Conservation (phyloP, 352 stramenopile species). For the Globisporangium spinosum region DNA sequence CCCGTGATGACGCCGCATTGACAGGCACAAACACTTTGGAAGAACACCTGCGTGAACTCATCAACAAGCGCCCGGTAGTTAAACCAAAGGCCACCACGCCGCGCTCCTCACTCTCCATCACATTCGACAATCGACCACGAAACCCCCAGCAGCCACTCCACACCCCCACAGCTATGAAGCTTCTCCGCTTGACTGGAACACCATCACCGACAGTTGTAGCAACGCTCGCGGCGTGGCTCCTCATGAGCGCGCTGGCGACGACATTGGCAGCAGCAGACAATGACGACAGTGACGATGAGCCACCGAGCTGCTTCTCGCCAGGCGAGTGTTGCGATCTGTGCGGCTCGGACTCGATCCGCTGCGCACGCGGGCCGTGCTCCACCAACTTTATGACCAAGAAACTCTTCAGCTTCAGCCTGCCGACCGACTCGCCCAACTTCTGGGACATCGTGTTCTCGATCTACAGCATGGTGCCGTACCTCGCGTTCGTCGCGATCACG, state of each 20-base stretch:
- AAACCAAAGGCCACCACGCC: background rate
- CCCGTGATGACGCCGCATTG: background rate
- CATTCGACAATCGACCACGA: background rate
- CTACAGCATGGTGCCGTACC: slow-evolving; percentile 56
- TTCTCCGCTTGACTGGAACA: background rate
- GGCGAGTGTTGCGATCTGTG: slow-evolving; percentile 51
- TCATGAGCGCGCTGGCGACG: background rate
- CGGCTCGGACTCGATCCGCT: slow-evolving; percentile 40
- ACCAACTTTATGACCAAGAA: slow-evolving; percentile 32
- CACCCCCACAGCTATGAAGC: background rate
- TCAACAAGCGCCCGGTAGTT: background rate
- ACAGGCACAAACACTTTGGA: background rate
- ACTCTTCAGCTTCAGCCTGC: slow-evolving; percentile 53
- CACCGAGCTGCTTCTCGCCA: slow-evolving; percentile 8
- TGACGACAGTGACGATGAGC: background rate
- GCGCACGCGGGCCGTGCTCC: slow-evolving; percentile 46
- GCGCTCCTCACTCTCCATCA: background rate
- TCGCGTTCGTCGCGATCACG: slow-evolving; percentile 33
- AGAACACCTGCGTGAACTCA: background rate
- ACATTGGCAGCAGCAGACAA: background rate
- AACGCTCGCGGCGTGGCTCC: background rate
- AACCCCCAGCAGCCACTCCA: background rate
- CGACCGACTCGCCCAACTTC: slow-evolving; percentile 29
- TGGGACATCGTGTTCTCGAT: slow-evolving; percentile 49
- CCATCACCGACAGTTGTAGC: background rate